phyloP scores from a whole-genome alignment of 2,329 filamentous ascomycete species.

The Clarireedia homoeocarpa region DNA sequence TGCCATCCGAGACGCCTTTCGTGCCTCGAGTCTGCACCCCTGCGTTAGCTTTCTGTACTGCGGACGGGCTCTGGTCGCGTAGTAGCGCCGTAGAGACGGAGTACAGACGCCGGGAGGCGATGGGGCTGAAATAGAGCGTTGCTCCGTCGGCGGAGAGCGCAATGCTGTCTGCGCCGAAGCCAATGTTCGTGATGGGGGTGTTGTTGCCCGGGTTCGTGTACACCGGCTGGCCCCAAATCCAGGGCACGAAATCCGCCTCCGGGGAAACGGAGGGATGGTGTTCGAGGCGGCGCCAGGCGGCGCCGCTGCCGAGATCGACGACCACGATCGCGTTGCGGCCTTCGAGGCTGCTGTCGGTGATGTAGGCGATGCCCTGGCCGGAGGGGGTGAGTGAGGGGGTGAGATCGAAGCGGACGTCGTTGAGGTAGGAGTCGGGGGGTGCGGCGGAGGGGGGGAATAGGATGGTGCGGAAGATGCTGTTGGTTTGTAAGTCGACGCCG shows the following conservation, averaged over 20 bases:
- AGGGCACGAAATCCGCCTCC: not conserved
- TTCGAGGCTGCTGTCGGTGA: not conserved
- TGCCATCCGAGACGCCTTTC: not conserved
- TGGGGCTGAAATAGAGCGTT: not conserved
- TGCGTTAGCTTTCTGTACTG: not conserved
- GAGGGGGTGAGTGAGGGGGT: not conserved
- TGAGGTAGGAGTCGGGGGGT: not conserved
- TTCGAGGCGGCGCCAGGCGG: not conserved
- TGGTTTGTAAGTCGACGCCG: not conserved
- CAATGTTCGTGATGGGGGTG: not conserved
- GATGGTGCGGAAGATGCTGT: not conserved
- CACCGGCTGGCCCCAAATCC: not conserved
- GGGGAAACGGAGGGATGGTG: not conserved
- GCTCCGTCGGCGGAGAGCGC: not conserved
- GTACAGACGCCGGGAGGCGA: not conserved
- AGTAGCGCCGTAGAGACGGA: not conserved
- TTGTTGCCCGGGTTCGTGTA: not conserved
- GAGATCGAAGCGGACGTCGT: not conserved
- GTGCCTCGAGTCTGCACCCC: not conserved
- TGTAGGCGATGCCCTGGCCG: not conserved
- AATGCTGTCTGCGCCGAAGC: not conserved
- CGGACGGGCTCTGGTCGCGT: not conserved
- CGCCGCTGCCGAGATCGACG: not conserved
- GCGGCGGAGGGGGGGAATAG: not conserved
- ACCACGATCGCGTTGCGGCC: not conserved